Percentiles rank a stretch among this genome's conserved stretches.
phyloP scores from a whole-genome alignment of 2,329 filamentous ascomycete species.

The Tolypocladium capitatum region DNA sequence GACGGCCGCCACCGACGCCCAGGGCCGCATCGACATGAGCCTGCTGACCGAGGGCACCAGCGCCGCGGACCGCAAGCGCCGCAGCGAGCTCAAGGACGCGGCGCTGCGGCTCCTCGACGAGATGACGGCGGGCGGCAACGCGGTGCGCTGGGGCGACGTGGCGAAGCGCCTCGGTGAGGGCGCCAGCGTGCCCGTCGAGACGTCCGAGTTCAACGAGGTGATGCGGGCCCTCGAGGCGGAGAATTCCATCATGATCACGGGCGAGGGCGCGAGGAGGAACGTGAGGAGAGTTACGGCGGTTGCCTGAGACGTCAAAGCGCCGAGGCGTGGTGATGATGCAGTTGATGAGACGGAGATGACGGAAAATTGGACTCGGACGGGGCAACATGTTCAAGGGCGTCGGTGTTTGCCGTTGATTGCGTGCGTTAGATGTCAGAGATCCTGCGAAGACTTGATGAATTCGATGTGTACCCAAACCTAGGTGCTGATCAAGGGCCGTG shows the following conservation, averaged over 20 bases:
- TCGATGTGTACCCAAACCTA: neutral
- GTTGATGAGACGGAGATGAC: neutral
- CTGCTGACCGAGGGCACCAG: slow-evolving; percentile 89
- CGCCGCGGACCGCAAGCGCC: slow-evolving; percentile 69
- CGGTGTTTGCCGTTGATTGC: slow-evolving; percentile 1
- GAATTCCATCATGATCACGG: slow-evolving; percentile 64
- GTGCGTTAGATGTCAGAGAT: neutral
- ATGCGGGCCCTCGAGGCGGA: slow-evolving; percentile 73
- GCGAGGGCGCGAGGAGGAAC: slow-evolving; percentile 72
- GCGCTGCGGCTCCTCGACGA: slow-evolving; percentile 68
- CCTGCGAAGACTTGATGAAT: neutral
- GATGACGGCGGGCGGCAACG: slow-evolving; percentile 52
- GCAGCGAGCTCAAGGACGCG: slow-evolving; percentile 72
- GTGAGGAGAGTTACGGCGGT: slow-evolving; percentile 60
- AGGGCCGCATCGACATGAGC: slow-evolving; percentile 94
- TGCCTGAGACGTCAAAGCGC: slow-evolving; percentile 10
- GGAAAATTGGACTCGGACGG: neutral
- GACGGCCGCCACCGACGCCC: slow-evolving; percentile 86
- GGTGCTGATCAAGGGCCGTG: neutral
- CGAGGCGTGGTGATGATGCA: neutral
- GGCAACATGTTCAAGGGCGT: neutral
- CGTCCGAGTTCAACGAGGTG: slow-evolving; percentile 69
- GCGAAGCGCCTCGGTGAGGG: slow-evolving; percentile 59
- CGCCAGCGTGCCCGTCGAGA: slow-evolving; percentile 58
- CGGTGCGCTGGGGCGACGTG: slow-evolving; percentile 68